Conservation (phyloP, 768 basidiomycete species). For the Lanmaoa pseudosensibilis region DNA sequence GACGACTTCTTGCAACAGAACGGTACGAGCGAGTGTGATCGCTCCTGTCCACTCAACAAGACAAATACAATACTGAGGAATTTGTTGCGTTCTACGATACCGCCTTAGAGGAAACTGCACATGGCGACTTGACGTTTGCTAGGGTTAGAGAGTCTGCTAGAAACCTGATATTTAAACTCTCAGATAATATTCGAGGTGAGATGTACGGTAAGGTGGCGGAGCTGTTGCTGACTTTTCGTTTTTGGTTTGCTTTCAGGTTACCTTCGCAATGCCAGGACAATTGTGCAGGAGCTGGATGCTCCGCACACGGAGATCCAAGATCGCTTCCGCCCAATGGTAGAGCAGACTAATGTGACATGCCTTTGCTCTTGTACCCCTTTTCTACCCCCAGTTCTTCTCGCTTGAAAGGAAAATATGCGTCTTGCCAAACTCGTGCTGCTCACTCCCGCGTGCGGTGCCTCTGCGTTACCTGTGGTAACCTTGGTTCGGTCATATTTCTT, state of each 20-base stretch:
- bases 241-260: constrained; percentile 48
- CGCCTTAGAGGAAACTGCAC: constrained; percentile 82
- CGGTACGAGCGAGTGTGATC: constrained; percentile 97
- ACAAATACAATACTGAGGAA: constrained; percentile 94
- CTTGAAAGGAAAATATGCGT: constrained; percentile 17
- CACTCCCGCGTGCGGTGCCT: constrained; percentile 9
- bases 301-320: constrained; percentile 86
- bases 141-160: constrained; percentile 83
- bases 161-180: constrained; percentile 93
- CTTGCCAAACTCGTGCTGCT: constrained; percentile 7
- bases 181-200: constrained; percentile 98
- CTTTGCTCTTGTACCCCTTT: constrained; percentile 19
- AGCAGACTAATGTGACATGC: constrained; percentile 43
- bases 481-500: constrained; percentile 25
- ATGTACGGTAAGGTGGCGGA: not conserved
- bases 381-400: not conserved
- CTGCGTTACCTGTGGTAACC: constrained; percentile 19
- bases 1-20: constrained; percentile 98
- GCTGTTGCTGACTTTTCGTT: constrained; percentile 8
- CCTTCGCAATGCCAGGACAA: constrained; percentile 90
- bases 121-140: constrained; percentile 79
- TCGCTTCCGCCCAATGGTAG: constrained; percentile 84
- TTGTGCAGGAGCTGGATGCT: constrained; percentile 79
- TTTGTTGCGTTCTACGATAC: constrained; percentile 89
- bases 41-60: constrained; percentile 99